Conservation (phyloP, 2,329 filamentous ascomycete genomes). For the Microcera coccophila region DNA sequence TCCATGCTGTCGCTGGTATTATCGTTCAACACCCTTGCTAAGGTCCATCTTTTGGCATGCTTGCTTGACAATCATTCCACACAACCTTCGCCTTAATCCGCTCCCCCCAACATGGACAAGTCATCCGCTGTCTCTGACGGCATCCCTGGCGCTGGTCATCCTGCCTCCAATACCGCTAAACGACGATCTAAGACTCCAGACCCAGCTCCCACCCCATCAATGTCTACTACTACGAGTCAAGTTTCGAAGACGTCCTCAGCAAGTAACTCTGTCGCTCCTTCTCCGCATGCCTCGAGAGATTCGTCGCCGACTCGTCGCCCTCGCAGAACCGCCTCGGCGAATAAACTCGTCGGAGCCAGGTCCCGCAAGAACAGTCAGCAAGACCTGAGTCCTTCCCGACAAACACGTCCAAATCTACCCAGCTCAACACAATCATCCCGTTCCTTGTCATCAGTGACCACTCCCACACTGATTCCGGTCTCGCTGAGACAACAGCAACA, state of each 20-base stretch:
- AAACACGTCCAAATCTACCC: constrained; percentile 48
- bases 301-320: constrained; percentile 44
- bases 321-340: constrained; percentile 34
- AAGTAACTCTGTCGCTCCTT: constrained; percentile 34
- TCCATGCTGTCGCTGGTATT: constrained; percentile 25
- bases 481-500: constrained; percentile 54
- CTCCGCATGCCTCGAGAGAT: constrained; percentile 42
- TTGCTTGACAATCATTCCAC: constrained; percentile 28
- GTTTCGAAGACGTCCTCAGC: constrained; percentile 36
- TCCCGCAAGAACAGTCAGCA: constrained; percentile 64
- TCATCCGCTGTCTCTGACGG: constrained; percentile 28
- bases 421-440: constrained; percentile 62
- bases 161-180: constrained; percentile 17
- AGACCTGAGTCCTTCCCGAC: constrained; percentile 60
- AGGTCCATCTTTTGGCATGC: constrained; percentile 33
- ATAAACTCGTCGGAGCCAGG: constrained; percentile 40
- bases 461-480: constrained; percentile 60
- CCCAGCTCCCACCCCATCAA: constrained; percentile 20
- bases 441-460: constrained; percentile 64
- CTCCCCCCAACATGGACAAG: constrained; percentile 34
- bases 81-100: constrained; percentile 19
- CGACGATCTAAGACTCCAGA: constrained; percentile 23
- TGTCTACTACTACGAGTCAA: constrained; percentile 26
- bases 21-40: constrained; percentile 28
- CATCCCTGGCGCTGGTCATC: constrained; percentile 18